A percentile compares a stretch with the other conserved stretches of the same genome.
Evolutionary conservation across 2,329 filamentous ascomycete genomes (phyloP).

Genomic region (Colletotrichum navitas): DNA sequence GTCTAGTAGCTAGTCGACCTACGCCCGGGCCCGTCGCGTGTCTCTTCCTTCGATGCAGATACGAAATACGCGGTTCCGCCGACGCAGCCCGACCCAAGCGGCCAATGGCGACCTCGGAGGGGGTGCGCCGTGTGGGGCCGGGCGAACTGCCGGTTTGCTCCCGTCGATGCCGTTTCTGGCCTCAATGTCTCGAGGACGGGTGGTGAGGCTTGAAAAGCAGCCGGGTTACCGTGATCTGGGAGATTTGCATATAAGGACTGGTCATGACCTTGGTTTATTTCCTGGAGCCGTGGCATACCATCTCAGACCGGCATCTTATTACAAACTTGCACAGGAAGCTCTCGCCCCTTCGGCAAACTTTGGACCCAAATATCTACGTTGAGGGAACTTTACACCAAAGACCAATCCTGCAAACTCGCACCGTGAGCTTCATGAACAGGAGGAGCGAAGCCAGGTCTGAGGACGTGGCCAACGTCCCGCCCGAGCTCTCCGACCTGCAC

Average conservation of each 20-base stretch:
- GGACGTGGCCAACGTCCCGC: slow-evolving; percentile 54
- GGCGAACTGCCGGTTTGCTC: neutral
- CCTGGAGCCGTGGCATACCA: neutral
- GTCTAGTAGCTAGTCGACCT: too few species aligned
- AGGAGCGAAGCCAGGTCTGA: slow-evolving; percentile 41
- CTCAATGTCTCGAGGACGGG: neutral
- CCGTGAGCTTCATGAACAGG: slow-evolving; percentile 28
- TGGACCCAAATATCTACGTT: neutral
- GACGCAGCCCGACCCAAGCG: neutral
- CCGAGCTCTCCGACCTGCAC: slow-evolving; percentile 61
- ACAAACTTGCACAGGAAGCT: neutral
- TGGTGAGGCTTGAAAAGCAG: neutral
- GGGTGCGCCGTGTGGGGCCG: slow-evolving; percentile 34
- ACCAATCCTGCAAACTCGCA: neutral
- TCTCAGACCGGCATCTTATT: neutral
- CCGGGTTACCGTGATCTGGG: fast-evolving
- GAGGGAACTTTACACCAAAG: neutral
- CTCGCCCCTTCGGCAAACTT: too few species aligned
- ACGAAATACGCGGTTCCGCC: slow-evolving; percentile 35
- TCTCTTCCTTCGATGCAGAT: slow-evolving; percentile 32
- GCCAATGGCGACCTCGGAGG: slow-evolving; percentile 8
- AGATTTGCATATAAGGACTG: neutral
- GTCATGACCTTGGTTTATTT: too few species aligned
- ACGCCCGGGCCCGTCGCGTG: slow-evolving; percentile 20
- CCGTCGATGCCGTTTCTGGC: slow-evolving; percentile 27